Evolutionary conservation across 768 basidiomycete species (phyloP).

Genomic region (Boletus patriciae): DNA sequence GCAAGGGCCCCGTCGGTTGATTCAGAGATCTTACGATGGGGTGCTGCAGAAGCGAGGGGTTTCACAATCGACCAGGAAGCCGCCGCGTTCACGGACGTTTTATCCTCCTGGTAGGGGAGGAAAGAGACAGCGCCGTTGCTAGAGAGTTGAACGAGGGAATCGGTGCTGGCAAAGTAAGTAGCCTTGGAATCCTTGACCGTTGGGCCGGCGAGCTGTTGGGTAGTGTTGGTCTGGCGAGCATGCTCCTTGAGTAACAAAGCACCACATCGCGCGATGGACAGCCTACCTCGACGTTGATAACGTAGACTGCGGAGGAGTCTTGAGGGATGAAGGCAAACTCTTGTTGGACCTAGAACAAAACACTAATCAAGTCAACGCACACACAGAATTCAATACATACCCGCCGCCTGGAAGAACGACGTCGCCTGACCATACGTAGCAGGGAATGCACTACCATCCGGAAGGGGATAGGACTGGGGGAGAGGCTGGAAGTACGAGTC

Average conservation of each 20-base stretch:
- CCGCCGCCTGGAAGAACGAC: conserved; percentile 62
- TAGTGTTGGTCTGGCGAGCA: conserved; percentile 56
- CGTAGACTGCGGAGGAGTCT: conserved; percentile 67
- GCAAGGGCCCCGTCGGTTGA: conserved; percentile 9
- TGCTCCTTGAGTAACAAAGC: conserved; percentile 3
- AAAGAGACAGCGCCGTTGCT: conserved; percentile 60
- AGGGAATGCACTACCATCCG: conserved; percentile 57
- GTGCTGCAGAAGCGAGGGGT: conserved; percentile 45
- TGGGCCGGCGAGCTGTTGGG: conserved; percentile 60
- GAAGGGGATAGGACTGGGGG: conserved; percentile 54
- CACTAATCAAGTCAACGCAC: background rate
- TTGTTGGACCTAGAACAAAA: conserved; percentile 52
- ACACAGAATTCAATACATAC: conserved; percentile 36
- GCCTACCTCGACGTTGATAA: conserved; percentile 66
- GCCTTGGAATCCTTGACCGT: conserved; percentile 56
- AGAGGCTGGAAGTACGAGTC: conserved; percentile 79
- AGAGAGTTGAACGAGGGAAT: conserved; percentile 66
- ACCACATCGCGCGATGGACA: background rate
- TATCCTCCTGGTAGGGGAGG: conserved; percentile 53
- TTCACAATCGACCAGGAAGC: conserved; percentile 51
- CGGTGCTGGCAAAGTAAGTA: conserved; percentile 61
- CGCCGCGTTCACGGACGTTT: conserved; percentile 41
- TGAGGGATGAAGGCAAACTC: conserved; percentile 79
- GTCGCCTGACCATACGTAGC: conserved; percentile 65
- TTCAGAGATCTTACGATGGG: conserved; percentile 20